Conservation (phyloP, 2,329 filamentous ascomycete species). For the Cordyceps cateniannulata region DNA sequence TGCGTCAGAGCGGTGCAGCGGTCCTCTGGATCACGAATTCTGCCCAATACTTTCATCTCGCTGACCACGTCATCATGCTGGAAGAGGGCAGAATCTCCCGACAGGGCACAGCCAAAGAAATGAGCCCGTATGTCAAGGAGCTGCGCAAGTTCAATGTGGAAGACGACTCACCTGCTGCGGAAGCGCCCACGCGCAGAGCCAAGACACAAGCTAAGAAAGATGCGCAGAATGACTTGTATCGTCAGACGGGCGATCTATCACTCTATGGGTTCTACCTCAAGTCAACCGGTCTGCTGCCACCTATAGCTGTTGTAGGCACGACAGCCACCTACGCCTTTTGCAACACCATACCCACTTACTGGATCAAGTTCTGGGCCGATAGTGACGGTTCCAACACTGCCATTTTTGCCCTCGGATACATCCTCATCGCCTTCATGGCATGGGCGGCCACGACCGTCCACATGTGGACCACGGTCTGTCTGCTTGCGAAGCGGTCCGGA, state of each 20-base stretch:
- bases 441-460: slow-evolving; percentile 20
- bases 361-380: slow-evolving; percentile 35
- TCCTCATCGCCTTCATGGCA: slow-evolving; percentile 28
- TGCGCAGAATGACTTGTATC: neutral
- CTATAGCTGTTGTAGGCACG: slow-evolving; percentile 20
- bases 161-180: neutral
- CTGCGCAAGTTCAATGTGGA: slow-evolving; percentile 3
- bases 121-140: neutral
- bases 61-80: slow-evolving; percentile 36
- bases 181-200: neutral
- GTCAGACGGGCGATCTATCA: slow-evolving; percentile 25
- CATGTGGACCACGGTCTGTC: slow-evolving; percentile 24
- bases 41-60: slow-evolving; percentile 30
- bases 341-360: slow-evolving; percentile 31
- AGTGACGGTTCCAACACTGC: slow-evolving; percentile 15
- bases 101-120: slow-evolving; percentile 26
- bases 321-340: slow-evolving; percentile 26
- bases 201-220: slow-evolving; percentile 8
- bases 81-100: slow-evolving; percentile 28
- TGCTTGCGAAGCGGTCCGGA: slow-evolving; percentile 32
- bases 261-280: slow-evolving; percentile 32
- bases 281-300: slow-evolving; percentile 21
- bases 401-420: slow-evolving; percentile 32
- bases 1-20: slow-evolving; percentile 22
- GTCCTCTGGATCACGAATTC: slow-evolving; percentile 29